Base-by-base conservation (phyloP, 108 stramenopile genomes). In the Nitzschia sp. region DNA sequence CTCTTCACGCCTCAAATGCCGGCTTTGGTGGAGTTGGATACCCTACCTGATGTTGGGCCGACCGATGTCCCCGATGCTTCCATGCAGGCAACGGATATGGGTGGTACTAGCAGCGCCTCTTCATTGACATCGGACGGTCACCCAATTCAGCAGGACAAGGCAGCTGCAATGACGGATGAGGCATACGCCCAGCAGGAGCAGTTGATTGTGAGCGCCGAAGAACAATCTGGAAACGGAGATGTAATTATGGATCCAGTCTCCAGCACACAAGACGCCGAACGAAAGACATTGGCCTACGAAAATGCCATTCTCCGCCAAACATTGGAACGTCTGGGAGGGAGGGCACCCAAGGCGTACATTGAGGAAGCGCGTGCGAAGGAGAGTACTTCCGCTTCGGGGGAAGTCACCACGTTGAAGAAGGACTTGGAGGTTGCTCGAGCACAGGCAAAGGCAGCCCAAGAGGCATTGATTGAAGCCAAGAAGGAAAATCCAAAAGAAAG, bases 1-100 rank as follows among this genome's bases (percentile, higher is more conserved):
- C 61, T 87, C 7, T 92, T 92, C 73, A 84, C 88, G 41, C 88
- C 88, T 10, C 88, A 87, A 70, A 71, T 92, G 43, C 88, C 86
- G 43, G 76, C 84, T 10, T 75, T 88, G 75, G 69, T 83, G 51
- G 90, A 92, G 66, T 48, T 89, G 46, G 86, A 89, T 42, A 75
- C 84, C 6, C 48, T 92, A 40, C 90, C 90, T 19, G 75, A 87
- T 74, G 73, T 92, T 48, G 87, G 85, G 10, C 46, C 53, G 48
- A 69, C 63, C 34, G 73, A 46, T 15, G 62, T 64, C 7, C 65
- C 72, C 22, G 77, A 73, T 55, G 63, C 72, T 2, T 62, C 58
- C 26, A 78, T 83, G 71, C 59, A 57, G 40, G 70, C 69, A 12
- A 70, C 68, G 0, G 70, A 71, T n/a, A 54, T 38, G 56, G 67